Evolutionary conservation across 2,329 filamentous ascomycete species (phyloP).

Genomic region (Sporothrix luriei): DNA sequence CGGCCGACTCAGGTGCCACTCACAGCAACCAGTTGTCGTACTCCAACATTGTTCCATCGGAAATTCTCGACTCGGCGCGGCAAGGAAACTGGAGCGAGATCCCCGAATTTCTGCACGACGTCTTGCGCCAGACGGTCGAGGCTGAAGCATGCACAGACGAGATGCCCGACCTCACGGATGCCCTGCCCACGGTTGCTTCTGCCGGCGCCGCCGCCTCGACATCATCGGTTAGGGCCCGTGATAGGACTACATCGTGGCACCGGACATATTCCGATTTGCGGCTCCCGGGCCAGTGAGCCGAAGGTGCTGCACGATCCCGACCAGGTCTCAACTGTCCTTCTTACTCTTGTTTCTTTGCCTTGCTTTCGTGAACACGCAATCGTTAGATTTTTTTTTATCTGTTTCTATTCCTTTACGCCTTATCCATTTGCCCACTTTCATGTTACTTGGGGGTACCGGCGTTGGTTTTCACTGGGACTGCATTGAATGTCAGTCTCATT

Average conservation of each 20-base stretch:
- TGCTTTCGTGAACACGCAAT: neutral
- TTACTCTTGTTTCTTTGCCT: neutral
- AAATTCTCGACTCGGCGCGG: constrained; percentile 59
- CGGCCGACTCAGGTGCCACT: neutral
- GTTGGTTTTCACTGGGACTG: constrained; percentile 2
- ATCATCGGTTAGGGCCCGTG: neutral
- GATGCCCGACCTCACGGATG: neutral
- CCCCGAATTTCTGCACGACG: constrained; percentile 57
- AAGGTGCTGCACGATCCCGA: neutral
- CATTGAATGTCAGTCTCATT: constrained; percentile 12
- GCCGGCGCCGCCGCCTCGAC: neutral
- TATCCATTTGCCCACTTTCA: neutral
- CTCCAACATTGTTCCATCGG: constrained; percentile 38
- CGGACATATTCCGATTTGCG: constrained; percentile 11
- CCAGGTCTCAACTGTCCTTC: neutral
- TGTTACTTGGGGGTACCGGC: neutral
- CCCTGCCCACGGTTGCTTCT: neutral
- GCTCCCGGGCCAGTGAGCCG: constrained; percentile 10
- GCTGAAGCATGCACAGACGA: constrained; percentile 41
- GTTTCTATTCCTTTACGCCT: neutral
- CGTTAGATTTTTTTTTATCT: too few relatives aligned
- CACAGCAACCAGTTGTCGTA: neutral
- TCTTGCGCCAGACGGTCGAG: constrained; percentile 54
- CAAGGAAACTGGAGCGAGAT: constrained; percentile 61
- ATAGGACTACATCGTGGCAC: neutral